Base-by-base conservation (phyloP, 2,329 filamentous ascomycete genomes). In the Aspergillus niger region DNA sequence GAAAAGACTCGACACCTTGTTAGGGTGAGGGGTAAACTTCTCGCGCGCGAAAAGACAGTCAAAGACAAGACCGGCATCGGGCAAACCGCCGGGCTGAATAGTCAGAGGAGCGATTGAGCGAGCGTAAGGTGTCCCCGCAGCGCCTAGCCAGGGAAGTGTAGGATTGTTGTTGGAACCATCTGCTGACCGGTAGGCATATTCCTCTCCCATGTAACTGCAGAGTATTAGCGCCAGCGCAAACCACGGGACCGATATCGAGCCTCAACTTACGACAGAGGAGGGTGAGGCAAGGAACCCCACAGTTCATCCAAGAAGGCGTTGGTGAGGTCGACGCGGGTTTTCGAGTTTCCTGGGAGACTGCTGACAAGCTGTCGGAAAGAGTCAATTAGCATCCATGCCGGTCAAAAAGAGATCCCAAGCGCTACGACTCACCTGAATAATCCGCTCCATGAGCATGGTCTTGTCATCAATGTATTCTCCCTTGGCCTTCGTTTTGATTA, bases 161-260 rank as follows among this genome's bases (percentile, higher is more conserved):
- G 88, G 84, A 68, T 91, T 92, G 64, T 91, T 92, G 74, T 86
- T 83, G 0, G 86, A 89, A 0, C 90, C 90, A 77, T 92, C 89
- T 0, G 89, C 84, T 55, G 83, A 83, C 13, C 90, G 84, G 69
- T 91, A 92, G 65, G 82, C 81, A 69, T 82, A 88, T 58, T 89
- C 78, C 7, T 88, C 72, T 41, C 78, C 79, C 65, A 81, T 70
- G 57, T 76, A 81, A 36, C 77, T 80, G 58, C 24, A n/a, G 41
- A 15, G 22, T 32, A 15, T 32, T 38, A 30, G 43, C 24, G 24
- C 17, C 10, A 47, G 26, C 26, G 8, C 24, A 30, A 10, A 20
- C 22, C 38, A 11, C 26, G 11, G 11, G 30, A 6, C 1, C 2
- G 0, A 36, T 13, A 36, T 36, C 26, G 3, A 13, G 36, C 32